phyloP scores from a whole-genome alignment of 164 flowering plant genomes.

The Akebia trifoliata region DNA sequence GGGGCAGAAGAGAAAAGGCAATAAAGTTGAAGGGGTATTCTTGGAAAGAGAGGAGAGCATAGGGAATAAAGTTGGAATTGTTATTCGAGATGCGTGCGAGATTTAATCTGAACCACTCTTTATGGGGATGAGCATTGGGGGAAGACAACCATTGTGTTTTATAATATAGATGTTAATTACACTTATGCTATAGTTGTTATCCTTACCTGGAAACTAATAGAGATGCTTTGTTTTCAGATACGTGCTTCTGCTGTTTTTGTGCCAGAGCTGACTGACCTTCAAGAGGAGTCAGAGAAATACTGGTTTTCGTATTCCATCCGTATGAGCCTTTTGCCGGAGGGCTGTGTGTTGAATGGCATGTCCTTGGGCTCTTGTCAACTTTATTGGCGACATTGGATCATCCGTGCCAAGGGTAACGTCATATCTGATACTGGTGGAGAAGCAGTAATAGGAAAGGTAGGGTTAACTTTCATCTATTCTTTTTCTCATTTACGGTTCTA shows the following conservation, averaged over 20 bases:
- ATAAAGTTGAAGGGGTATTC: no score
- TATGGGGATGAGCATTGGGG: no score
- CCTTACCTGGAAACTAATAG: background rate
- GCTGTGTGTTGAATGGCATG: constrained; percentile 52
- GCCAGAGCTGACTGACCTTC: constrained; percentile 63
- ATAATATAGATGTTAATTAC: no score
- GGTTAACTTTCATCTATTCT: background rate
- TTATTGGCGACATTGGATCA: constrained; percentile 72
- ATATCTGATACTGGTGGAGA: constrained; percentile 51
- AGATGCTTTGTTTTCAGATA: constrained; percentile 41
- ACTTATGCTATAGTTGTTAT: background rate
- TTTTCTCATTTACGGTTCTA: background rate
- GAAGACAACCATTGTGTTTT: no score
- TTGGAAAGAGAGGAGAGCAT: no score
- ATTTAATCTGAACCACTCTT: no score
- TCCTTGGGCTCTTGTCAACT: constrained; percentile 69
- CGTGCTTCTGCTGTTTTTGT: constrained; percentile 86
- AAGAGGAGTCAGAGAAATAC: constrained; percentile 31
- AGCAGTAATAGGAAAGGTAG: constrained; percentile 88
- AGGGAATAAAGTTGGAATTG: no score
- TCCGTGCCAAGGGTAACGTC: constrained; percentile 53
- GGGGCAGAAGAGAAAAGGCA: no score
- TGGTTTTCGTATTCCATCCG: constrained; percentile 78
- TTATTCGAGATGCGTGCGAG: no score
- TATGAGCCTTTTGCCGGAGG: constrained; percentile 67